Conservation (phyloP, 2,329 filamentous ascomycete genomes). For the Aspergillus uvarum region DNA sequence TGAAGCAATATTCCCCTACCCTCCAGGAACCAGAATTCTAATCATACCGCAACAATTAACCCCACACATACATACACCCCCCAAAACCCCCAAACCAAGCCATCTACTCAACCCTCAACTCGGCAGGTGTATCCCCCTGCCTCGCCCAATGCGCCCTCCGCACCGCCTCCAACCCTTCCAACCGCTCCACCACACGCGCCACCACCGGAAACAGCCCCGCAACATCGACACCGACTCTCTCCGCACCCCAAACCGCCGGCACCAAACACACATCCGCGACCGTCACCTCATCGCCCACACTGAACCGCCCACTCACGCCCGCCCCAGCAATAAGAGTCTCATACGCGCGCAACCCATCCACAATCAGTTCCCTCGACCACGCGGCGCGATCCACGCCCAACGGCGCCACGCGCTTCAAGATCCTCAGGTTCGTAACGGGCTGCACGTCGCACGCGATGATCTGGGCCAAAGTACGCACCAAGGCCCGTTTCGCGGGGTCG, state of each 20-base stretch:
- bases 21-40: background rate
- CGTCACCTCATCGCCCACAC: slow-evolving; percentile 56
- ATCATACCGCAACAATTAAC: background rate
- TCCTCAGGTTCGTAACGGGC: slow-evolving; percentile 59
- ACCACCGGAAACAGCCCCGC: slow-evolving; percentile 48
- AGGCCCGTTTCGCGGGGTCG: slow-evolving; percentile 48
- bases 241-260: slow-evolving; percentile 59
- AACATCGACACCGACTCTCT: slow-evolving; percentile 56
- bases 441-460: slow-evolving; percentile 61
- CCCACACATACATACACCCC: background rate
- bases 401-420: slow-evolving; percentile 51
- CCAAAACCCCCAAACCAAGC: background rate
- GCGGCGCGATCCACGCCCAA: slow-evolving; percentile 46
- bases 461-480: slow-evolving; percentile 53
- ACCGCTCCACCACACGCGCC: slow-evolving; percentile 44
- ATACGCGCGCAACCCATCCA: slow-evolving; percentile 57
- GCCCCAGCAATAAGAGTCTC: slow-evolving; percentile 46
- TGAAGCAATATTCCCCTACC: background rate
- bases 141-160: slow-evolving; percentile 53
- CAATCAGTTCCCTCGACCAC: slow-evolving; percentile 56
- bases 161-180: slow-evolving; percentile 54
- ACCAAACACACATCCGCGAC: slow-evolving; percentile 60
- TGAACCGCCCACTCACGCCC: slow-evolving; percentile 46
- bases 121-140: slow-evolving; percentile 56
- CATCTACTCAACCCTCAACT: slow-evolving; percentile 32